Conservation (phyloP, 148 eudicot genomes). For the Dianthus caryophyllus region DNA sequence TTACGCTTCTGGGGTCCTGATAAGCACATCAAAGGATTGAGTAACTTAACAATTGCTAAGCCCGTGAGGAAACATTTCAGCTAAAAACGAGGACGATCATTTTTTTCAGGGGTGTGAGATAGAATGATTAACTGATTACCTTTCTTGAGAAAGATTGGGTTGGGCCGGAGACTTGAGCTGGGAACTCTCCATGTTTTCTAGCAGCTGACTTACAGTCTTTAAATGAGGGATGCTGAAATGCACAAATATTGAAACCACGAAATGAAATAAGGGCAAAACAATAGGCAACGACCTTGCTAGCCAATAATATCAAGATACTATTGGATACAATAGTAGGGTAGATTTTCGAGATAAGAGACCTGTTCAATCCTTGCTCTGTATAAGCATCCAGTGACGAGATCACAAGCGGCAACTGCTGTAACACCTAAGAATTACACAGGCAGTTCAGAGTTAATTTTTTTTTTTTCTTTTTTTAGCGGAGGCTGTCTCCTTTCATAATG, state of each 20-base stretch:
- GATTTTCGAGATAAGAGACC: constrained; percentile 32
- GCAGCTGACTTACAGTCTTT: constrained; percentile 61
- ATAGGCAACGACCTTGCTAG: neutral
- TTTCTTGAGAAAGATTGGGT: constrained; percentile 40
- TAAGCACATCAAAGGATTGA: neutral
- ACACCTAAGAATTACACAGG: constrained; percentile 37
- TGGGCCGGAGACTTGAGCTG: constrained; percentile 61
- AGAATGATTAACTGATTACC: constrained; percentile 49
- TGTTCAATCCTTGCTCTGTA: constrained; percentile 65
- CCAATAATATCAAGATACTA: neutral
- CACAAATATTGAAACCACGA: neutral
- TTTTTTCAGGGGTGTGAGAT: neutral
- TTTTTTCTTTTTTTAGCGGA: no score
- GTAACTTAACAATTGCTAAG: neutral
- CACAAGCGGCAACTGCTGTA: constrained; percentile 73
- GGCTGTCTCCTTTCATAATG: neutral
- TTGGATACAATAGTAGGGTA: neutral
- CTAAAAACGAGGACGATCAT: neutral
- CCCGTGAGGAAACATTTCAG: no score
- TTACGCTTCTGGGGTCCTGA: neutral
- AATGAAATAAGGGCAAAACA: neutral
- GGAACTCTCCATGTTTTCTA: constrained; percentile 68
- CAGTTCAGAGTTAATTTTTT: neutral
- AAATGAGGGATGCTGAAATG: constrained; percentile 70
- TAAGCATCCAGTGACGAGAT: constrained; percentile 89